Base-by-base conservation (phyloP, 768 basidiomycete species). In the Tylopilus subfusipes region DNA sequence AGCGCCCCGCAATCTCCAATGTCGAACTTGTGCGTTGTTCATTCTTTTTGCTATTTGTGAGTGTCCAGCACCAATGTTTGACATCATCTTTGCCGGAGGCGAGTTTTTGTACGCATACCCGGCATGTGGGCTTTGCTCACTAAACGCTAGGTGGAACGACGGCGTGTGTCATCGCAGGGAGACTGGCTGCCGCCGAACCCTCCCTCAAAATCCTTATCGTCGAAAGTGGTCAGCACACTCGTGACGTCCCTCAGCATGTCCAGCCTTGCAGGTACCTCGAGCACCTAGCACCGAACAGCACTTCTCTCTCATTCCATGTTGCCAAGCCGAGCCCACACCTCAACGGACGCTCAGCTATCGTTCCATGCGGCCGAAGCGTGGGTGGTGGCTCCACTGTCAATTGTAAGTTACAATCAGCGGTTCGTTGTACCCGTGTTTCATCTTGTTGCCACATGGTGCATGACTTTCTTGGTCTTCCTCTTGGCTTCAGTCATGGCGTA, bases 361-460 rank as follows among this genome's bases (percentile, higher is more conserved):
- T 83, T 5, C 73, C 75, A 0, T 63, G 70, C 25, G 84, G 80
- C 0, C 73, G 78, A 49, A 78, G 76, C 39, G 60, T 88, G 6
- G 85, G 86, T 4, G 86, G 85, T 6, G 85, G 84, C 1, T 84
- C 83, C 0, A 71, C 73, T 49, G 76, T 86, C 18, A 87, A 86
- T 58, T 82, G 84, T 83, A 44, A 48, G 76, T 62, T 4, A 7
- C 22, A 7, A 12, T 5, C 16, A 16, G 8, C 31, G 7, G n/a
- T n/a, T n/a, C n/a, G n/a, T n/a, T n/a, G n/a, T n/a, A n/a, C n/a
- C n/a, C n/a, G n/a, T n/a, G n/a, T n/a, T n/a, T n/a, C n/a, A n/a
- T n/a, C n/a, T n/a, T n/a, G n/a, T n/a, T n/a, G n/a, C n/a, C n/a
- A n/a, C n/a, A n/a, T n/a, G n/a, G n/a, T n/a, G n/a, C n/a, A n/a